Evolutionary conservation across 768 basidiomycete genomes (phyloP), one percentile per base, ranked within the genome.

Genomic region (Ramaria sp.): DNA sequence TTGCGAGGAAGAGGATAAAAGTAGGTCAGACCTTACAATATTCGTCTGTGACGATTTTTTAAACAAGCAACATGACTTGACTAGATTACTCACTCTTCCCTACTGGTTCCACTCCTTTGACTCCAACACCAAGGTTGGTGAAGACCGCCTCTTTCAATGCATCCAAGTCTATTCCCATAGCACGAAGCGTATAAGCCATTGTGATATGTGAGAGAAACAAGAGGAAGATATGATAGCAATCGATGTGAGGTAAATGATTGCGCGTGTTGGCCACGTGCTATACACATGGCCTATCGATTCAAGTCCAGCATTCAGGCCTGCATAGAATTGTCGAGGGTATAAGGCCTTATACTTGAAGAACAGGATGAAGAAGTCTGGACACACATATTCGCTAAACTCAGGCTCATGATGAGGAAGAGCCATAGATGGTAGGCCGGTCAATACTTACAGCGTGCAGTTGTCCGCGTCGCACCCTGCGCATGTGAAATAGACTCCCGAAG

Each of bases 91-190:
- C 42, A 64, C 63, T 63, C 61, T 58, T 62, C 28, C 58, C 59
- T 36, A 62, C 56, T 5, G 59, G 48, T 58, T 65, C 63, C 50
- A 64, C 60, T 22, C 58, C 51, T 27, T 52, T 54, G 36, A 65
- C 60, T 0, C 56, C 27, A n/a, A 54, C 56, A 12, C 41, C 56
- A 10, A 61, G 27, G 16, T 55, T 55, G 22, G 52, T 48, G 30
- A 52, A 49, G 37, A 65, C 61, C 3, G 60, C 57, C 30, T 50
- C 56, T 10, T 59, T 56, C 22, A 65, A 58, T 9, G 49, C 54
- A 38, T 62, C 63, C 5, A 64, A 56, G 15, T 63, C 59, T 7
- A 57, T 56, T 44, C 24, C 56, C 54, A 41, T 55, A 47, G n/a
- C 53, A 51, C n/a, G 52, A 24, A 36, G 56, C 52, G 22, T 50